Evolutionary conservation across 1,284 basidiomycete genomes (phyloP), one percentile per base, ranked within the genome.

Genomic region (Golubevia pallescens): DNA sequence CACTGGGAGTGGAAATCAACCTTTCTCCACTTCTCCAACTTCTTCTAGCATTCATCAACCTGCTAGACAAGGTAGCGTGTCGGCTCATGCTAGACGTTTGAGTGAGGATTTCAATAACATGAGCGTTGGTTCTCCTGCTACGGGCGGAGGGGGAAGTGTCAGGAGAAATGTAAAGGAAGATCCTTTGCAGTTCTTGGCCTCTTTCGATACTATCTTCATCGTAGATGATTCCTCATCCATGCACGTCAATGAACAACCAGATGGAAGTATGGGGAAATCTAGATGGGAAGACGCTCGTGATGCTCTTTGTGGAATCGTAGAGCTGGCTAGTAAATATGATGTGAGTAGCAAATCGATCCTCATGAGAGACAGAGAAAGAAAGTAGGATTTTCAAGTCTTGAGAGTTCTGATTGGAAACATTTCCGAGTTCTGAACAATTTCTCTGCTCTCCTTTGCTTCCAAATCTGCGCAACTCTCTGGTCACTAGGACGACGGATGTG

Each of bases 221-320:
- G 57, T 70, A n/a, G 70, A 73, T 48, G 70, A 73, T 55, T 62
- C 58, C 5, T 62, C 60, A 6, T 57, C 48, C 16, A 73, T 73
- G 70, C 38, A 73, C 7, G 63, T 73, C 21, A 70, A 68, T 58
- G 65, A 69, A 20, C 59, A 42, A 51, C 67, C 63, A 14, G 69
- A 71, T 57, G 69, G 69, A 16, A 59, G 60, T 1, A 69, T 69
- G 4, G 70, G 68, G 2, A 57, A 55, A 32, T 42, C 28, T 16
- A 58, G 70, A 1, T 73, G 70, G 70, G 68, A 73, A 28, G 68
- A 73, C 57, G 70, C 70, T 19, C 16, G 68, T 14, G 70, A 73
- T 57, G 70, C 70, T 6, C 58, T 73, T 3, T 60, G 65, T 23
- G 70, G 70, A 13, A 58, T 73, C 20, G 70, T 73, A 13, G 65